Percentiles rank a stretch among this genome's conserved stretches.
Evolutionary conservation across 495 filamentous ascomycete species (phyloP).

Genomic region (Aspergillus cavernicola): DNA sequence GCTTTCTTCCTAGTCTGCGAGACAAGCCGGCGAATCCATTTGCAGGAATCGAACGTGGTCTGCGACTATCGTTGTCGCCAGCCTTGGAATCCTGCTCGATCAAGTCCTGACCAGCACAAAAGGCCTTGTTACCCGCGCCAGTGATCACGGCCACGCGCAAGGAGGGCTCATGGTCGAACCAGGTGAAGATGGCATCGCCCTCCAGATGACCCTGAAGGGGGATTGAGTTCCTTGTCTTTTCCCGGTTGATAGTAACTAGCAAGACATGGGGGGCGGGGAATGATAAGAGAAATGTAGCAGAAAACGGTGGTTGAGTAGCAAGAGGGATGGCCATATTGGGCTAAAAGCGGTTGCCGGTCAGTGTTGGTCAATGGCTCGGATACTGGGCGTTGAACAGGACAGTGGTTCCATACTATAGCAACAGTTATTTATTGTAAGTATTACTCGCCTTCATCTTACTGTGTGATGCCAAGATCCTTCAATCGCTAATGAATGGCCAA

Average conservation of each 20-base stretch:
- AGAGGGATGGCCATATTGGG: too few species aligned
- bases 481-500: too few species aligned
- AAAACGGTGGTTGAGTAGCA: neutral
- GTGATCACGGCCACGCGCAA: conserved; percentile 46
- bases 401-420: too few species aligned
- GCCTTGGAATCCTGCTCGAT: neutral
- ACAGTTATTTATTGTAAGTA: too few species aligned
- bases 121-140: conserved; percentile 45
- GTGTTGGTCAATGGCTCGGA: too few species aligned
- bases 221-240: conserved; percentile 38
- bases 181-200: conserved; percentile 37
- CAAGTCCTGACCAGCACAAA: conserved; percentile 39
- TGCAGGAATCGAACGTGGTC: too few species aligned
- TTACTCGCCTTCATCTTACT: too few species aligned
- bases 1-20: conserved; percentile 34
- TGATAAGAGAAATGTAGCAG: conserved; percentile 14
- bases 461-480: too few species aligned
- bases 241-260: conserved; percentile 33
- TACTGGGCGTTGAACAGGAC: too few species aligned
- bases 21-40: conserved; percentile 26
- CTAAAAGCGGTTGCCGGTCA: too few species aligned
- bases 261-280: conserved; percentile 30
- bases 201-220: conserved; percentile 38
- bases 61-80: too few species aligned
- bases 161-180: conserved; percentile 45